A percentile compares a stretch with the other conserved stretches of the same genome.
These are phyloP conservation scores for Globisporangium apiculatum DNA, from an alignment of 352 stramenopile genomes.

Conservation along the genomic window DNA sequence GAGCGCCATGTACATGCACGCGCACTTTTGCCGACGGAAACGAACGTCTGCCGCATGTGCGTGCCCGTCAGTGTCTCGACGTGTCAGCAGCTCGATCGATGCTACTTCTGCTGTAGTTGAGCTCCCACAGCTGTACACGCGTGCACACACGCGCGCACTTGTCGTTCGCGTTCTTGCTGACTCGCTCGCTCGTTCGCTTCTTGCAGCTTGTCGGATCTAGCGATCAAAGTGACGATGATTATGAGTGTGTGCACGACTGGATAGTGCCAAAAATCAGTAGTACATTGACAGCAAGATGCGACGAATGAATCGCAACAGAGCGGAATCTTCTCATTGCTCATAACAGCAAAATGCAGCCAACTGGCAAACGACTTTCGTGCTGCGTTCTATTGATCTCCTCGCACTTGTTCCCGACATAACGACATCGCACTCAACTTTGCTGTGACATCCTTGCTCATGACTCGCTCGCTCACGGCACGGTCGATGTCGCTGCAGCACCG, in stretches of 20 bases:
- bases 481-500: too few species aligned
- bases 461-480: neutral
- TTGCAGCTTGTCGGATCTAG: too few species aligned
- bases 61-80: neutral
- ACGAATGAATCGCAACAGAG: too few species aligned
- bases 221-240: too few species aligned
- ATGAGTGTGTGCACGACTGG: too few species aligned
- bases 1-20: neutral
- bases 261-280: neutral
- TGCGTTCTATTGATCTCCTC: too few species aligned
- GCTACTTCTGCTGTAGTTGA: neutral
- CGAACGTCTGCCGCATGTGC: constrained; percentile 6
- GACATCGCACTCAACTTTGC: neutral
- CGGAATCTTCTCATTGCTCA: too few species aligned
- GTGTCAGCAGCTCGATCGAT: neutral
- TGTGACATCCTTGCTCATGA: neutral
- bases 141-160: neutral
- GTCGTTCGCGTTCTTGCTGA: neutral
- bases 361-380: neutral
- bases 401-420: too few species aligned
- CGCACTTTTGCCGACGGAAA: constrained; percentile 4
- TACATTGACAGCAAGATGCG: neutral
- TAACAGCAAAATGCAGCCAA: neutral
- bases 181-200: neutral
- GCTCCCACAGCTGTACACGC: too few species aligned